Conservation (phyloP, 2,329 filamentous ascomycete genomes). For the Trichoderma polysporum region DNA sequence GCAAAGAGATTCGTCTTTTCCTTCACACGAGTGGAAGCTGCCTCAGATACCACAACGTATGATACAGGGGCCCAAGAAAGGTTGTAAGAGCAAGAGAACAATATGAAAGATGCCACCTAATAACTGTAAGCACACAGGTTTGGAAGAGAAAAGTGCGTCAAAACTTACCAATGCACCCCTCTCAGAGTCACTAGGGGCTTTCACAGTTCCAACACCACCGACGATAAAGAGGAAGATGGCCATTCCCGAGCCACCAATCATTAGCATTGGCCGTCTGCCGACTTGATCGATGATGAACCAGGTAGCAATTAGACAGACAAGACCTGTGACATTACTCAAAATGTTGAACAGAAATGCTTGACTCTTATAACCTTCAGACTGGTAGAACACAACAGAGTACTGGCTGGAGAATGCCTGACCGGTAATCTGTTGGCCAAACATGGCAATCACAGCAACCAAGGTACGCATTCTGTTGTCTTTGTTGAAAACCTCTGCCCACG, state of each 20-base stretch:
- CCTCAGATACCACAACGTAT: conserved; percentile 31
- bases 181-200: conserved; percentile 14
- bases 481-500: conserved; percentile 29
- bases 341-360: conserved; percentile 31
- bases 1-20: conserved; percentile 35
- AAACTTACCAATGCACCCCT: conserved; percentile 12
- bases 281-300: conserved; percentile 30
- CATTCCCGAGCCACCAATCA: conserved; percentile 29
- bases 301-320: conserved; percentile 24
- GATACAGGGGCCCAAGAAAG: conserved; percentile 33
- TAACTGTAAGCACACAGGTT: neutral
- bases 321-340: conserved; percentile 21
- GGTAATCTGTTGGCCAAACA: conserved; percentile 36
- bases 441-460: conserved; percentile 30
- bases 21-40: conserved; percentile 29
- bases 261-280: conserved; percentile 29
- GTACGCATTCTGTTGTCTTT: conserved; percentile 27
- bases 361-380: conserved; percentile 29
- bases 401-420: conserved; percentile 34
- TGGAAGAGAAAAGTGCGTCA: neutral
- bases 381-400: conserved; percentile 34
- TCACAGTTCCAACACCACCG: conserved; percentile 24
- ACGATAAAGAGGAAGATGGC: conserved; percentile 29
- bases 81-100: conserved; percentile 29
- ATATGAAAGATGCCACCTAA: conserved; percentile 31